Evolutionary conservation across 2,329 filamentous ascomycete species (phyloP).

Genomic region (Clonostachys chloroleuca): DNA sequence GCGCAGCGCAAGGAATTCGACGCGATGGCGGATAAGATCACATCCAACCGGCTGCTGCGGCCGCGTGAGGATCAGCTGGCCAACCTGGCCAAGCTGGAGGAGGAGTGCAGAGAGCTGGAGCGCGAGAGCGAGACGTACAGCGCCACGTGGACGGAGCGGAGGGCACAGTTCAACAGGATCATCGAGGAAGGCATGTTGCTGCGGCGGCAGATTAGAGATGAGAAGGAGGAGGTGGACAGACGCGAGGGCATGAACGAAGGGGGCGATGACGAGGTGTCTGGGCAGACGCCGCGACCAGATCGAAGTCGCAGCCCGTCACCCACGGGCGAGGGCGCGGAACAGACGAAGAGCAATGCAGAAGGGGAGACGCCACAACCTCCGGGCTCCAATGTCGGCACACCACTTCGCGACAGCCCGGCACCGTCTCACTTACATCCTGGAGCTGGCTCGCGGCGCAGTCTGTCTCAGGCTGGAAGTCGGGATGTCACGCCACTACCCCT

Average conservation of each 20-base stretch:
- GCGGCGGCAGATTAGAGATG: conserved; percentile 81
- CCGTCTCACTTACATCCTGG: conserved; percentile 1
- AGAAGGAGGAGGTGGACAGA: conserved; percentile 90
- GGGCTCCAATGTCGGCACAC: conserved; percentile 7
- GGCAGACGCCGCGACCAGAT: conserved; percentile 5
- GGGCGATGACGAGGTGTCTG: conserved; percentile 26
- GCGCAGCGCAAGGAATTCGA: conserved; percentile 82
- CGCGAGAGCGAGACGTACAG: conserved; percentile 79
- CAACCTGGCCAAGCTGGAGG: conserved; percentile 75
- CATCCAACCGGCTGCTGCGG: conserved; percentile 71
- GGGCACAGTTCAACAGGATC: conserved; percentile 82
- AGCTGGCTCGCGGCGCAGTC: background rate
- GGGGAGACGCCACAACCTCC: conserved; percentile 15
- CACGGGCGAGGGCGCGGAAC: conserved; percentile 19
- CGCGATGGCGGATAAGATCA: conserved; percentile 82
- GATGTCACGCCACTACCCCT: conserved; percentile 3
- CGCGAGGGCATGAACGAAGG: conserved; percentile 77
- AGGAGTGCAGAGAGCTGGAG: conserved; percentile 84
- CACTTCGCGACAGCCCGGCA: background rate
- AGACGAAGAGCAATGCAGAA: conserved; percentile 11
- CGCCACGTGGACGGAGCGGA: conserved; percentile 77
- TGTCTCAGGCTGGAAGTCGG: conserved; percentile 19
- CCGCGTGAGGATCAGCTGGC: conserved; percentile 79
- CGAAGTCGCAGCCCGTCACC: conserved; percentile 19
- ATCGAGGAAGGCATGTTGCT: conserved; percentile 89